Conservation (phyloP, 2,329 filamentous ascomycete species). For the Sordariomycetes sp. region DNA sequence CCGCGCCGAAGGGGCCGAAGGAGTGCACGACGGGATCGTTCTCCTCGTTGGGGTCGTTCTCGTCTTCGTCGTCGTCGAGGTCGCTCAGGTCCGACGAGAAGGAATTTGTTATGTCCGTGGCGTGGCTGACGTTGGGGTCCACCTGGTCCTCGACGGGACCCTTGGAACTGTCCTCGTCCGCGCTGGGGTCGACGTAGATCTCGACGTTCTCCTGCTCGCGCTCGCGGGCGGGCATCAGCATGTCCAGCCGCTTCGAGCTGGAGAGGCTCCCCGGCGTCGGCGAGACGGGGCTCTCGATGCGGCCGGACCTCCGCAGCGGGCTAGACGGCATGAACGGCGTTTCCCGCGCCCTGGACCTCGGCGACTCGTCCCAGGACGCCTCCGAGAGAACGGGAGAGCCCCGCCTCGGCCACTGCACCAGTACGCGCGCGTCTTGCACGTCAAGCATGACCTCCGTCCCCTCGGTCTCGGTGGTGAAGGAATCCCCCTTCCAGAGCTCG, state of each 20-base stretch:
- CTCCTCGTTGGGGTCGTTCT: conserved; percentile 75
- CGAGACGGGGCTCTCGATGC: conserved; percentile 59
- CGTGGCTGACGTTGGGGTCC: conserved; percentile 9
- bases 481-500: conserved; percentile 79
- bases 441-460: conserved; percentile 88
- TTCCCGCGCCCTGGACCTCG: conserved; percentile 25
- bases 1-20: conserved; percentile 81
- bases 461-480: conserved; percentile 82
- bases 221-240: conserved; percentile 39
- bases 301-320: conserved; percentile 41
- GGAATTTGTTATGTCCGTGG: conserved; percentile 29
- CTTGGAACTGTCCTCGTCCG: conserved; percentile 6
- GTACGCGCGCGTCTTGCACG: conserved; percentile 82
- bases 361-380: conserved; percentile 59
- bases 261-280: conserved; percentile 37
- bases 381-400: conserved; percentile 46
- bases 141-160: not conserved
- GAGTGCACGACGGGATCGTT: conserved; percentile 90
- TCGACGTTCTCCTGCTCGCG: conserved; percentile 10
- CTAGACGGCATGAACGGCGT: conserved; percentile 43
- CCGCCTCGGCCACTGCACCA: conserved; percentile 74
- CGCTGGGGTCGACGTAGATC: conserved; percentile 12
- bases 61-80: conserved; percentile 54
- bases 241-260: conserved; percentile 32
- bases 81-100: conserved; percentile 48